Percentiles rank a stretch among this genome's conserved stretches.
phyloP scores from a whole-genome alignment of 768 basidiomycete species.

The Aureoboletus auriporus region DNA sequence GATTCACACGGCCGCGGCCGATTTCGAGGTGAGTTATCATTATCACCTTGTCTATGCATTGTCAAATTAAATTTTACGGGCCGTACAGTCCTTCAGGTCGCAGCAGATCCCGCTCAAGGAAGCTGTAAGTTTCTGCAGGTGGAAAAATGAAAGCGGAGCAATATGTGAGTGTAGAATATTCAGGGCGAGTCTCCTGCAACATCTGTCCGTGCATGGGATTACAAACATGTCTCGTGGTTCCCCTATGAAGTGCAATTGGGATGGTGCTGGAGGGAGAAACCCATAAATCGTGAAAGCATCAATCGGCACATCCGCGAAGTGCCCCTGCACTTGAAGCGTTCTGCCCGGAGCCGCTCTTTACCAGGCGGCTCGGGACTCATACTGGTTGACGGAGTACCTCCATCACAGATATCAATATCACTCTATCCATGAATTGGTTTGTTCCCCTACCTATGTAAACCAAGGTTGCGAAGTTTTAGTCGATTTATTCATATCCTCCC shows the following conservation, averaged over 20 bases:
- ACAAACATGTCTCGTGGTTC: background rate
- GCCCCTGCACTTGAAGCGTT: constrained; percentile 10
- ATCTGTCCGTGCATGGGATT: constrained; percentile 16
- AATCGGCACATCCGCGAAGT: constrained; percentile 14
- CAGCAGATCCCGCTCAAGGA: background rate
- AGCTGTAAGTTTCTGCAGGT: background rate
- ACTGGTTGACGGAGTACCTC: too few species aligned
- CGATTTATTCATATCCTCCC: too few species aligned
- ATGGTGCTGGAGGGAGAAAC: constrained; percentile 1
- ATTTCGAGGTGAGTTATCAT: background rate
- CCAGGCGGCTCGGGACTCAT: background rate
- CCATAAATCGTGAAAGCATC: constrained; percentile 20
- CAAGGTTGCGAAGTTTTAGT: too few species aligned
- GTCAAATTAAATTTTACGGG: background rate
- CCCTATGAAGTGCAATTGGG: constrained; percentile 7
- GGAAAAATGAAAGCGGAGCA: constrained; percentile 1
- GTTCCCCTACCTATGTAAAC: too few species aligned
- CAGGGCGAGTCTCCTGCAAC: background rate
- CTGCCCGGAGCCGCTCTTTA: background rate
- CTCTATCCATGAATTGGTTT: too few species aligned
- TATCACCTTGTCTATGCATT: background rate
- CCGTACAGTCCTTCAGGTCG: background rate
- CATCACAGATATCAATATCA: background rate
- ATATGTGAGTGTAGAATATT: constrained; percentile 3
- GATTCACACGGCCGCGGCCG: too few species aligned